A percentile compares a stretch with the other conserved stretches of the same genome.
These are phyloP conservation scores for Backusella tarrabulga DNA, from an alignment of 192 early-diverging fungal genomes.

Conservation along the genomic window DNA sequence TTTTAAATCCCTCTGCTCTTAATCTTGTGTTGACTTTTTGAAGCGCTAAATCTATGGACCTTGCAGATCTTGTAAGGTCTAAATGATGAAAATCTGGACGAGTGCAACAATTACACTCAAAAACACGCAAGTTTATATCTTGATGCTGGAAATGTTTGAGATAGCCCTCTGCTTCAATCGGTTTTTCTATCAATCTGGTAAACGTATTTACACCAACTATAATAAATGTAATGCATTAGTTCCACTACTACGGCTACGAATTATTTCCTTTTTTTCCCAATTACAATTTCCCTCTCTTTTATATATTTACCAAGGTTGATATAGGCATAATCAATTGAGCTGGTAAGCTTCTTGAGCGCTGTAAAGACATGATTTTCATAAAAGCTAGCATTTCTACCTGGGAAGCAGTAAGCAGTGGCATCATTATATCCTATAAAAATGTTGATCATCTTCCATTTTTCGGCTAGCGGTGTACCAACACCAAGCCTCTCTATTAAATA, in stretches of 20 bases:
- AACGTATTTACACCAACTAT: not conserved
- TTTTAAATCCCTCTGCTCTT: not conserved
- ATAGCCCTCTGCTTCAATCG: not conserved
- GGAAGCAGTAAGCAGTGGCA: not conserved
- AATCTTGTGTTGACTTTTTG: not conserved
- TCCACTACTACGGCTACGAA: not conserved
- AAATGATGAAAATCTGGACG: not conserved
- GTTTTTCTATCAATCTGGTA: not conserved
- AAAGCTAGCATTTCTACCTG: not conserved
- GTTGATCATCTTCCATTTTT: not conserved
- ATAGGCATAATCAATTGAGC: not conserved
- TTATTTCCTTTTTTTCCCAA: not conserved
- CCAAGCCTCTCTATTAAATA: not conserved
- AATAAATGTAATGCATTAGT: not conserved
- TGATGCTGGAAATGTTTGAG: not conserved
- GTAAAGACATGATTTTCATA: not conserved
- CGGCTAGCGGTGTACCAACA: not conserved
- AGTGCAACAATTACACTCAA: not conserved
- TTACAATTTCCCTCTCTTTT: not conserved
- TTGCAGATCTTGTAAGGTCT: not conserved
- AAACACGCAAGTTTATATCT: not conserved
- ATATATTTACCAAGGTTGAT: not conserved
- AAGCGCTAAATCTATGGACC: not conserved
- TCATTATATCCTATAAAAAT: not conserved
- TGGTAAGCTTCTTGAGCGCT: not conserved